Percentiles rank a stretch among this genome's conserved stretches.
Evolutionary conservation across 2,329 filamentous ascomycete species (phyloP).

Genomic region (Claviceps sp.): DNA sequence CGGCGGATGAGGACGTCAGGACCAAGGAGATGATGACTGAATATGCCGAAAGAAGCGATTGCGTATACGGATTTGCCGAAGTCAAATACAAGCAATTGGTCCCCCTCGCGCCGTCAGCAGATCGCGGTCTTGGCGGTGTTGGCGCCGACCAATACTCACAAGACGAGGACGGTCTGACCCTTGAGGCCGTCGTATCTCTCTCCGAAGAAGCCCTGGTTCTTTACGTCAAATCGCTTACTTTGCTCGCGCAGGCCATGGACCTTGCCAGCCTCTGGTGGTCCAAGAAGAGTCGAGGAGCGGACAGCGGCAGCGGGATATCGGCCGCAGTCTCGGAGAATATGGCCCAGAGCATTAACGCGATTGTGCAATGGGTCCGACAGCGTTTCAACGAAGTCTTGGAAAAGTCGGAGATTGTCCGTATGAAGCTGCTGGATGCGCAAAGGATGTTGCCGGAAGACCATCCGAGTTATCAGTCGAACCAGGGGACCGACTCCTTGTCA

Average conservation of each 20-base stretch:
- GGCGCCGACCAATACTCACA: slow-evolving; percentile 36
- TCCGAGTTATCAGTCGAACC: slow-evolving; percentile 72
- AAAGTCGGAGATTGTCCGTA: slow-evolving; percentile 87
- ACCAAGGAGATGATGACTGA: slow-evolving; percentile 79
- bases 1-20: slow-evolving; percentile 71
- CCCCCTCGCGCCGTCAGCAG: slow-evolving; percentile 66
- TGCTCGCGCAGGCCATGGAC: slow-evolving; percentile 90
- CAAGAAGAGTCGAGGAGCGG: slow-evolving; percentile 52
- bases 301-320: slow-evolving; percentile 30
- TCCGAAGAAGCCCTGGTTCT: slow-evolving; percentile 92
- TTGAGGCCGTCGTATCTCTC: slow-evolving; percentile 72
- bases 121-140: slow-evolving; percentile 55
- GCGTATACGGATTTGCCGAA: slow-evolving; percentile 94
- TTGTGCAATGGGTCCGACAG: slow-evolving; percentile 87
- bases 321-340: slow-evolving; percentile 33
- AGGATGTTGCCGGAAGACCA: slow-evolving; percentile 72
- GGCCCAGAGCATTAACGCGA: slow-evolving; percentile 68
- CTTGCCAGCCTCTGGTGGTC: slow-evolving; percentile 89
- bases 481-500: slow-evolving; percentile 44
- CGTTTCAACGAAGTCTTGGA: slow-evolving; percentile 96
- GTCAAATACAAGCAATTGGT: slow-evolving; percentile 98
- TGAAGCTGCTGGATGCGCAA: slow-evolving; percentile 78
- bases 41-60: slow-evolving; percentile 82
- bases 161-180: slow-evolving; percentile 65
- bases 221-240: slow-evolving; percentile 84